Percentiles rank a stretch among this genome's conserved stretches.
Evolutionary conservation across 805 yeast genomes (phyloP).

Genomic region (Spathaspora girioi): DNA sequence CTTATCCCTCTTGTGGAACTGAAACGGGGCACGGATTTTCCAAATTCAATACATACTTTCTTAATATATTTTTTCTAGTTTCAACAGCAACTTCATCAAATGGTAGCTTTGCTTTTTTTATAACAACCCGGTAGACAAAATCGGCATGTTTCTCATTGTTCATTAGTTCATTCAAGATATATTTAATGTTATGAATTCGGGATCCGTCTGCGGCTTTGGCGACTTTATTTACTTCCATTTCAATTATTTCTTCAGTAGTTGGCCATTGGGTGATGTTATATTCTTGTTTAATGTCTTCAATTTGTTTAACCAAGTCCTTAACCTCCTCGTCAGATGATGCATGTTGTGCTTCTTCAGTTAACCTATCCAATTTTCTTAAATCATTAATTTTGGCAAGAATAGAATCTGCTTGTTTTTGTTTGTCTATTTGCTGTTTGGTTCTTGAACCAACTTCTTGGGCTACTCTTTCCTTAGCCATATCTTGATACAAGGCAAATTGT

Average conservation of each 20-base stretch:
- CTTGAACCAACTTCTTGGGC: slow-evolving; percentile 60
- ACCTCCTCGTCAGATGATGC: slow-evolving; percentile 5
- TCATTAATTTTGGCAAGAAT: slow-evolving; percentile 34
- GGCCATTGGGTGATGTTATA: slow-evolving; percentile 41
- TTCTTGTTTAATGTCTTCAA: slow-evolving; percentile 33
- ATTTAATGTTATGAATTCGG: slow-evolving; percentile 23
- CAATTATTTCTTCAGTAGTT: slow-evolving; percentile 34
- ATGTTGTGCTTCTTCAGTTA: background rate
- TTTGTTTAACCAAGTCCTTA: slow-evolving; percentile 15
- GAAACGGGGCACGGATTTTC: slow-evolving; percentile 23
- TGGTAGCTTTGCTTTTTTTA: slow-evolving; percentile 15
- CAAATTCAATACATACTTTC: slow-evolving; percentile 53
- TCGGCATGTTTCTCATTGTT: slow-evolving; percentile 17
- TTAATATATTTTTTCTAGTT: slow-evolving; percentile 67
- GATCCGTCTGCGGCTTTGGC: slow-evolving; percentile 21
- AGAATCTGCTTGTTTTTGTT: slow-evolving; percentile 26
- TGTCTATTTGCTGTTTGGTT: slow-evolving; percentile 50
- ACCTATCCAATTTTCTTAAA: slow-evolving; percentile 29
- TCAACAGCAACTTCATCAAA: slow-evolving; percentile 20
- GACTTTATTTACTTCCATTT: slow-evolving; percentile 21
- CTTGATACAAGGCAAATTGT: slow-evolving; percentile 77
- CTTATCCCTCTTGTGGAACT: background rate
- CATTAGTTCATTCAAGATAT: slow-evolving; percentile 31
- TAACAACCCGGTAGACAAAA: slow-evolving; percentile 19
- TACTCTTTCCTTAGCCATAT: slow-evolving; percentile 67